Evolutionary conservation across 495 filamentous ascomycete genomes (phyloP), one percentile per base, ranked within the genome.

Genomic region (Physcia stellaris): DNA sequence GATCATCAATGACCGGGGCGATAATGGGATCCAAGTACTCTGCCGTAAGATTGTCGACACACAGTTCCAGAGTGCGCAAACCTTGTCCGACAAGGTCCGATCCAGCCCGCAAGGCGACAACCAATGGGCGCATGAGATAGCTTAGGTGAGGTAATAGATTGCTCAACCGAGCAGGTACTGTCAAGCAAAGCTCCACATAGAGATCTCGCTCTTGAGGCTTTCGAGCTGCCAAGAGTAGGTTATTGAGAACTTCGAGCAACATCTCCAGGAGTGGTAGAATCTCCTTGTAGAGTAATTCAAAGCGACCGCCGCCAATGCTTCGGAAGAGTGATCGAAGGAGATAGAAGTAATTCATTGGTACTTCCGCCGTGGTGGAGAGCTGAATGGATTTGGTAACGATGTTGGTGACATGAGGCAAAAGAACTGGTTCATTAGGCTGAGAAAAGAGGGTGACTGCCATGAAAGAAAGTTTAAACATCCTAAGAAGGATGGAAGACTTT

Each of bases 11-110:
- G 31, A 94, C 90, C 2, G 92, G 92, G 4, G 86, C 85, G 90
- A 99, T 99, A 40, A 99, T 99, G 0, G 92, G 92, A 48, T 99
- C 92, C 22, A 99, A 56, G 51, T 99, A 99, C 48, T 99, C 92
- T 0, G 90, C 87, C 0, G 92, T 99, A 1, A 99, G 69, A 49
- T 99, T 99, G 45, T 99, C 92, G 18, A 99, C 92, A 51, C 92
- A 99, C 12, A 99, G 70, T 52, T 99, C 92, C 12, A 99, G 64
- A 0, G 92, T 99, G 17, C 92, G 68, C 3, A 99, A 67, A 0
- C 92, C 92, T 55, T 99, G 92, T 1, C 83, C 86, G 13, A 96
- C 86, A 32, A 99, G 70, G 30, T 99, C 92, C 0, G 83, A 85
- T 17, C 88, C 86, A 24, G 86, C 85, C 29, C 86, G 75, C 23